Evolutionary conservation across 2,329 filamentous ascomycete species (phyloP).

Genomic region (Macrophomina tecta): DNA sequence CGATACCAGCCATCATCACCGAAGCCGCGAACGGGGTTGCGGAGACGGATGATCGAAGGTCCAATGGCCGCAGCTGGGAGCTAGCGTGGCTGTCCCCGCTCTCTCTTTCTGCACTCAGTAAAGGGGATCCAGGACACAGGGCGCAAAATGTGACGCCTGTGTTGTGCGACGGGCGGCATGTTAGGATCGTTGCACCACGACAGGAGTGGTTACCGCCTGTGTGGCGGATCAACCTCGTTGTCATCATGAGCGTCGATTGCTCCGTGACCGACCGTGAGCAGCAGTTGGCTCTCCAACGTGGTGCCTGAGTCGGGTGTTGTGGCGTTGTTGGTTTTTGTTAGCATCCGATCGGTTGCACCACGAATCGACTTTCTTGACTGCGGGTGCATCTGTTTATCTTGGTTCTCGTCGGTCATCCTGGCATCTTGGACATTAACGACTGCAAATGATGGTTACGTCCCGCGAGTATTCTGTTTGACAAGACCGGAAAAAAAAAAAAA

Average conservation of each 20-base stretch:
- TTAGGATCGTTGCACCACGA: slow-evolving; percentile 14
- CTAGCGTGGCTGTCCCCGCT: no score
- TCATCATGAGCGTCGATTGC: not conserved
- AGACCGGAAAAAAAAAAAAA: not conserved
- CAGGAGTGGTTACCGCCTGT: slow-evolving; percentile 21
- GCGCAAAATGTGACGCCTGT: slow-evolving; percentile 5
- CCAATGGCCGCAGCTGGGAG: not conserved
- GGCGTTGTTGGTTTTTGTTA: not conserved
- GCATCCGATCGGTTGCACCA: not conserved
- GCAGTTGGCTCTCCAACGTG: not conserved
- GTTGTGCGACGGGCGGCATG: slow-evolving; percentile 9
- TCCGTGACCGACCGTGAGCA: not conserved
- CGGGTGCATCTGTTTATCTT: not conserved
- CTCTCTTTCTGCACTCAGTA: not conserved
- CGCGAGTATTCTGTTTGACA: not conserved
- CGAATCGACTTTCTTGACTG: not conserved
- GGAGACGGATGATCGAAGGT: not conserved
- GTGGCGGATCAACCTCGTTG: slow-evolving; percentile 6
- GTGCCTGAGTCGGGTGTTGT: not conserved
- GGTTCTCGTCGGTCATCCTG: not conserved
- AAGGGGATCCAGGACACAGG: slow-evolving; percentile 11
- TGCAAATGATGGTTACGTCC: not conserved
- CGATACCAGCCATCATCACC: slow-evolving; percentile 9
- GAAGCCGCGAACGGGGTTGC: not conserved
- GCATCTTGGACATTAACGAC: not conserved